Conservation (phyloP, 2,329 filamentous ascomycete species). For the Myriosclerotinia duriaeana region DNA sequence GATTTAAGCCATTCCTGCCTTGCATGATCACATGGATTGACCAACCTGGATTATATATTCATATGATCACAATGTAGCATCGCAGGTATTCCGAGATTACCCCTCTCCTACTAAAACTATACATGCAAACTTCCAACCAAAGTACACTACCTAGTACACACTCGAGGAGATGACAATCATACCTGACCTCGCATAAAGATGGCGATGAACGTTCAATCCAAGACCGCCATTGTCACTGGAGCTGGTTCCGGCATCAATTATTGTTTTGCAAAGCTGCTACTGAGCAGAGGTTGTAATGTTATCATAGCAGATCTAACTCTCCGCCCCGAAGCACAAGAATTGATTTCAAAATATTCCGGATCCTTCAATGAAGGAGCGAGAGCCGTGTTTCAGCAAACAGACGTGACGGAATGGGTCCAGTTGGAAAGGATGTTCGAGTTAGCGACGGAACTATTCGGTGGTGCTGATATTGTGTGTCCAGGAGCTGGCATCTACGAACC, state of each 20-base stretch:
- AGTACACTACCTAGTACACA: not conserved
- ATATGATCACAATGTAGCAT: not conserved
- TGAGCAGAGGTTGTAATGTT: conserved; percentile 47
- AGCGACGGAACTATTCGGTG: conserved; percentile 42
- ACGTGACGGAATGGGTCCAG: conserved; percentile 46
- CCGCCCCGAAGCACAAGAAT: conserved; percentile 45
- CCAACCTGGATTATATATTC: not conserved
- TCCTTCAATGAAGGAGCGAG: conserved; percentile 28
- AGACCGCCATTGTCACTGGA: conserved; percentile 54
- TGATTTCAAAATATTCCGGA: conserved; percentile 34
- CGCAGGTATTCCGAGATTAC: not conserved
- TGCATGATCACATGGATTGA: not conserved
- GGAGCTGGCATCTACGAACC: conserved; percentile 50
- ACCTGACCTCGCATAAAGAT: conserved; percentile 22
- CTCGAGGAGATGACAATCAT: not conserved
- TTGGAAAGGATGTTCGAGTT: conserved; percentile 41
- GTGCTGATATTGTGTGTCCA: conserved; percentile 44
- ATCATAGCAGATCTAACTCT: conserved; percentile 48
- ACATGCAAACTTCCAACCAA: not conserved
- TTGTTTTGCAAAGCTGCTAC: conserved; percentile 46
- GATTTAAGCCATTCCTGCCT: not conserved
- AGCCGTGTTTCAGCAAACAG: conserved; percentile 47
- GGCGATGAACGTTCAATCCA: conserved; percentile 44
- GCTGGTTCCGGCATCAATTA: conserved; percentile 55
- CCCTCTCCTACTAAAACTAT: not conserved